Conservation (phyloP, 2,329 filamentous ascomycete genomes). For the Anthostomella pinea region DNA sequence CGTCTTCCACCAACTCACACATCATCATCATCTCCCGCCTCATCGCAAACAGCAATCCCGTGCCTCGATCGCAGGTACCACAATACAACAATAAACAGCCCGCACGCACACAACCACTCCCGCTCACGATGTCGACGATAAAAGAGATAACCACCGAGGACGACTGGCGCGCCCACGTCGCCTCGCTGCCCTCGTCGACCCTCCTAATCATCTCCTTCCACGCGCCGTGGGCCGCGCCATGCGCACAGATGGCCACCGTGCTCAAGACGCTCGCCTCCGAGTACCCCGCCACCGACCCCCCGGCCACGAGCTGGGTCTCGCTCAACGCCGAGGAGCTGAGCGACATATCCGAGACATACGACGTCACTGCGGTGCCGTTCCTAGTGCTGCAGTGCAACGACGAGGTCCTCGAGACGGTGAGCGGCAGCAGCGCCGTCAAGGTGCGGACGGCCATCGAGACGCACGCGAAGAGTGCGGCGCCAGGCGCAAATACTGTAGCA, state of each 20-base stretch:
- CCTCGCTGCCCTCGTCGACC: slow-evolving; percentile 63
- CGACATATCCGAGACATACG: slow-evolving; percentile 87
- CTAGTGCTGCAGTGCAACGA: slow-evolving; percentile 78
- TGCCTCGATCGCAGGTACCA: no score
- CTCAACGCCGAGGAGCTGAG: slow-evolving; percentile 93
- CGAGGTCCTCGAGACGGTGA: slow-evolving; percentile 77
- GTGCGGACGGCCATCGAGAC: slow-evolving; percentile 83
- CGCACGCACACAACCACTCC: background rate
- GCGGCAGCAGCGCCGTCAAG: slow-evolving; percentile 83
- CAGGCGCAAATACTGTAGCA: slow-evolving; percentile 32
- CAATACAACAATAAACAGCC: no score
- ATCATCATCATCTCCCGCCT: no score
- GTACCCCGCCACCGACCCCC: slow-evolving; percentile 68
- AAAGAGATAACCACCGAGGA: slow-evolving; percentile 71
- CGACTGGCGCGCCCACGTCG: slow-evolving; percentile 69
- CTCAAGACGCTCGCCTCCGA: slow-evolving; percentile 82
- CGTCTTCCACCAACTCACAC: no score
- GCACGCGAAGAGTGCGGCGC: slow-evolving; percentile 57
- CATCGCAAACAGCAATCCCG: no score
- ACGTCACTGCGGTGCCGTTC: slow-evolving; percentile 92
- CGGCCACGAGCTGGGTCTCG: slow-evolving; percentile 75
- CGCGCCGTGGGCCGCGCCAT: slow-evolving; percentile 93
- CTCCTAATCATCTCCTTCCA: slow-evolving; percentile 91
- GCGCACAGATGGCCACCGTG: slow-evolving; percentile 88
- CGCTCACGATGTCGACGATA: slow-evolving; percentile 67